Evolutionary conservation across 345 rosid genomes (phyloP), one percentile per base, ranked within the genome.

Genomic region (Brassica napus): DNA sequence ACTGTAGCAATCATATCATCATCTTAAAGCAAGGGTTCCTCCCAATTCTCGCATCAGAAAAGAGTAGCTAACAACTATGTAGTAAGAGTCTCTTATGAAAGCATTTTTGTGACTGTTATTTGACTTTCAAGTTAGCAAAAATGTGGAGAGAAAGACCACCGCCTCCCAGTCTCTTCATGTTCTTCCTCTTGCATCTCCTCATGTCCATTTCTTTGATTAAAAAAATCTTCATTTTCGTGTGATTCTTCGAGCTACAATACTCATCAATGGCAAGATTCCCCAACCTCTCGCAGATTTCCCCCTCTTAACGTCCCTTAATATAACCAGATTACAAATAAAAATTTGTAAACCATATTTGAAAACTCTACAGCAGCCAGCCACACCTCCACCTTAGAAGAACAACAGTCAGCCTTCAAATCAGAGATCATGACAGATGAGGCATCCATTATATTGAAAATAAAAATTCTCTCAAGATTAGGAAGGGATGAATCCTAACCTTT

Each of bases 101-200:
- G 88, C 83, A 18, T 92, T 94, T 83, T 89, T 86, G 65, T 75
- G 70, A 23, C 63, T 80, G 78, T 64, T 79, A 7, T 69, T 79
- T 4, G 93, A 87, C 81, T 0, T 90, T 92, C 37, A 87, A 79
- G 74, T 88, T 91, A 15, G 93, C 95, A 65, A 91, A 92, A 7
- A 92, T 88, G 73, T 89, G 88, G 30, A 94, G 97, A 6, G 97
- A 90, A 75, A 94, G 97, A 71, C 92, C 97, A 39, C 83, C 75
- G 66, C 97, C 98, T 69, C 97, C 91, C 44, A 92, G 77, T 72
- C 95, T 86, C 84, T 68, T 83, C 83, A 89, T 75, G 85, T 92
- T 94, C 88, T 81, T 88, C 82, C 64, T 85, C 81, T 62, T 82
- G 30, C 83, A 39, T 72, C 71, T 63, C 81, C 55, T 70, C 44